Evolutionary conservation across 257 asterid species (phyloP), one percentile per base, ranked within the genome.

Genomic region (Knoxia roxburghii): DNA sequence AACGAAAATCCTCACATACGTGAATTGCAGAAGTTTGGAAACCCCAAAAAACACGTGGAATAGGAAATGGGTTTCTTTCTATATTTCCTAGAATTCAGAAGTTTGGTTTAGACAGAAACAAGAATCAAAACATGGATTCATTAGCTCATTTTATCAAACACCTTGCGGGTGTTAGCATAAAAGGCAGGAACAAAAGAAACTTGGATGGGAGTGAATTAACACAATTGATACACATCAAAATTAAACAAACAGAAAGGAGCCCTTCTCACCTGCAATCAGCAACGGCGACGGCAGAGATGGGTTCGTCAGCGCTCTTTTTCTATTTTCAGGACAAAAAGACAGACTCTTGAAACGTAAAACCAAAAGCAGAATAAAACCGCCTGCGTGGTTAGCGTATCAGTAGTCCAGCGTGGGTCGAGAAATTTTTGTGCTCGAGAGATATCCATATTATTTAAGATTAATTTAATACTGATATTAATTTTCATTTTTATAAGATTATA

Each of bases 81-180:
- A 9, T 45, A 46, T 46, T 14, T 13, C 13, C 52, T 46, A 46
- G 20, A 46, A n/a, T n/a, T n/a, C n/a, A 29, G n/a, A 65, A 65
- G 21, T 39, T 33, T 51, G 33, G 11, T n/a, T 21, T 51, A n/a
- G 7, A 50, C 24, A 32, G 12, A 33, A 59, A 35, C 48, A 18
- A 33, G 27, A 20, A 32, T 59, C 48, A 20, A 7, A 35, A 20
- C 2, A 60, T n/a, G n/a, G n/a, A n/a, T 60, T 60, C 15, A 60
- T 6, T 60, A 35, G 49, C 20, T 60, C 13, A 29, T 62, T 70
- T 53, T 7, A 35, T 52, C 48, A 62, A 70, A 45, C 73, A 32
- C 59, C 32, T 58, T 9, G 40, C 9, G 10, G 40, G 60, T 37
- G 7, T 12, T 2, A 49, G 3, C 50, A 15, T 45, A n/a, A 15